Conservation (phyloP, 2,329 filamentous ascomycete genomes). For the Cladophialophora immunda region DNA sequence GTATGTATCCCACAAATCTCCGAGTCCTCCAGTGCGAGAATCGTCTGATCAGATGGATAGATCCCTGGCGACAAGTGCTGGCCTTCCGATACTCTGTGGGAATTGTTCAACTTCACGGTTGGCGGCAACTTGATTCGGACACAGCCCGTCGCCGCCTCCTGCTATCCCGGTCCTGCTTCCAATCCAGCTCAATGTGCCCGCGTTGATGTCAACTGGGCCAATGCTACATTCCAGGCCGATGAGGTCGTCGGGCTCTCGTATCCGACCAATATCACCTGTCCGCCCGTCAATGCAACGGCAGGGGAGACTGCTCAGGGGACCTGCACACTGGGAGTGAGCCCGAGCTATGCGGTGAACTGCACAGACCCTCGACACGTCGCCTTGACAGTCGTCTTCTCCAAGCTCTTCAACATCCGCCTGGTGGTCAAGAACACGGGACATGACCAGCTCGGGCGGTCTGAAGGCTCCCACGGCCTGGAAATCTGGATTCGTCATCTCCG, state of each 20-base stretch:
- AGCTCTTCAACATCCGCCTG: slow-evolving; percentile 39
- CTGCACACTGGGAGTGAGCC: slow-evolving; percentile 44
- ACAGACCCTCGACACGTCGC: slow-evolving; percentile 20
- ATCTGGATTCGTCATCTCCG: slow-evolving; percentile 46
- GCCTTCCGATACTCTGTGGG: slow-evolving; percentile 45
- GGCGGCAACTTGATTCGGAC: slow-evolving; percentile 47
- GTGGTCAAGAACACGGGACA: slow-evolving; percentile 42
- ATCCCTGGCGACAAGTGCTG: slow-evolving; percentile 47
- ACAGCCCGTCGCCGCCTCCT: slow-evolving; percentile 46
- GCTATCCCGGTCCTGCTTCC: slow-evolving; percentile 45
- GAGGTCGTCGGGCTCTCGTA: slow-evolving; percentile 44
- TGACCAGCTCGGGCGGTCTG: slow-evolving; percentile 40
- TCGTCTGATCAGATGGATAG: slow-evolving; percentile 26
- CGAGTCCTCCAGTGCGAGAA: not conserved
- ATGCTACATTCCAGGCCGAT: slow-evolving; percentile 42
- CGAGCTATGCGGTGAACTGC: slow-evolving; percentile 42
- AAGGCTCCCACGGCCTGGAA: slow-evolving; percentile 44
- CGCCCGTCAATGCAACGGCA: slow-evolving; percentile 40
- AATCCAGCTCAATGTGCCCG: slow-evolving; percentile 41
- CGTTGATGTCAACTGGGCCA: slow-evolving; percentile 41
- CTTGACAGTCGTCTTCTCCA: slow-evolving; percentile 32
- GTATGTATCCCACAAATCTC: not conserved
- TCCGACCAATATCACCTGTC: slow-evolving; percentile 43
- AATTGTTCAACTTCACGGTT: slow-evolving; percentile 46
- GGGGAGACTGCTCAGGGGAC: slow-evolving; percentile 35